phyloP scores from a whole-genome alignment of 495 filamentous ascomycete genomes.

The Hyaloscypha finlandica region DNA sequence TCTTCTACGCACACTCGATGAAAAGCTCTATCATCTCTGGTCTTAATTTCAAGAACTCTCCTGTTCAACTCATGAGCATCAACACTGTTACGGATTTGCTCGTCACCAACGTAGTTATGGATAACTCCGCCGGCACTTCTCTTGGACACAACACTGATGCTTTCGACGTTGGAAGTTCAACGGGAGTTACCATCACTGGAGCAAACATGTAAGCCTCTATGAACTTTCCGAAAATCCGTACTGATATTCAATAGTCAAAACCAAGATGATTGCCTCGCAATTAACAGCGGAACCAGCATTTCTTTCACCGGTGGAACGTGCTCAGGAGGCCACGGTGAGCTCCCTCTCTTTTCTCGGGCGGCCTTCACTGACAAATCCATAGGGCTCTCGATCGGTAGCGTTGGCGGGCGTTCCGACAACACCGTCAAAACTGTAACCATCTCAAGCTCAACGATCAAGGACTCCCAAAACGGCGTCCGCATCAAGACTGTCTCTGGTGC shows the following conservation, averaged over 20 bases:
- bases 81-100: constrained; percentile 49
- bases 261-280: constrained; percentile 64
- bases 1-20: constrained; percentile 51
- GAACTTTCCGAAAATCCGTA: background rate
- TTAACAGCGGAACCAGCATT: constrained; percentile 56
- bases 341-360: background rate
- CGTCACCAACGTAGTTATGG: constrained; percentile 46
- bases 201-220: constrained; percentile 35
- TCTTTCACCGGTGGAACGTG: constrained; percentile 52
- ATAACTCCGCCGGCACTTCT: constrained; percentile 48
- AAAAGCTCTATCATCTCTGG: constrained; percentile 45
- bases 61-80: constrained; percentile 63
- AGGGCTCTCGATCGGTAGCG: constrained; percentile 64
- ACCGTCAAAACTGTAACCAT: constrained; percentile 58
- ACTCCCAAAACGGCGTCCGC: constrained; percentile 59
- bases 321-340: constrained; percentile 59
- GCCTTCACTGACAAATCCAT: constrained; percentile 45
- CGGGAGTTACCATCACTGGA: constrained; percentile 52
- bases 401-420: constrained; percentile 63
- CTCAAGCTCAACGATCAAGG: constrained; percentile 48
- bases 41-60: constrained; percentile 55
- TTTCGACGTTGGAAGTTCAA: constrained; percentile 57
- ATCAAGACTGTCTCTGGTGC: constrained; percentile 62
- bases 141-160: constrained; percentile 66
- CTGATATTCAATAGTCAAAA: constrained; percentile 51